phyloP scores from a whole-genome alignment of 2,329 filamentous ascomycete species.

The Fusarium armeniacum region DNA sequence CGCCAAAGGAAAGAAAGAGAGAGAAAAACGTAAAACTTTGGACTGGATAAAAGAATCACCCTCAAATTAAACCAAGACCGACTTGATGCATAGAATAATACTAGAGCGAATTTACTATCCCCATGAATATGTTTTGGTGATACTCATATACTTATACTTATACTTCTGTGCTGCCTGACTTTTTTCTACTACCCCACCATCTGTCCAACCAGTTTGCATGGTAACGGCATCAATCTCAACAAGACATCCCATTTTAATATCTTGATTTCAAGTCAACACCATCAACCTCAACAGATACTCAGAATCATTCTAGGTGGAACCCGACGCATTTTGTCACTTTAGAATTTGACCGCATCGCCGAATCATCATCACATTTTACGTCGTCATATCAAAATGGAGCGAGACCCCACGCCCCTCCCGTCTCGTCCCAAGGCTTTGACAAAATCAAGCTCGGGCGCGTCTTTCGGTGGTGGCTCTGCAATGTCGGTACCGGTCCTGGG shows the following conservation, averaged over 20 bases:
- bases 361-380: not conserved
- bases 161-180: constrained; percentile 3
- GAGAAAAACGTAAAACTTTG: not conserved
- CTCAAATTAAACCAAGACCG: not conserved
- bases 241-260: constrained; percentile 12
- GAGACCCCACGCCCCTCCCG: constrained; percentile 32
- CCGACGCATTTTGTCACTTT: too few species aligned
- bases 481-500: constrained; percentile 58
- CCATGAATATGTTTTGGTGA: not conserved
- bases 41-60: too few species aligned
- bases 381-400: constrained; percentile 44
- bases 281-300: not conserved
- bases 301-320: too few species aligned
- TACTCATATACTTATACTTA: not conserved
- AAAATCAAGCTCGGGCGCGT: constrained; percentile 55
- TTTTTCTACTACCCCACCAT: constrained; percentile 35
- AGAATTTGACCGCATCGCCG: not conserved
- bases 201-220: constrained; percentile 3
- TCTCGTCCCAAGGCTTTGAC: constrained; percentile 49
- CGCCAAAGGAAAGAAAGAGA: not conserved
- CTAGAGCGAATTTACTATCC: not conserved
- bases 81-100: not conserved
- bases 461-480: constrained; percentile 48
- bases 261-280: not conserved
- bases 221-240: constrained; percentile 16